Evolutionary conservation across 2,329 filamentous ascomycete species (phyloP), one percentile per base, ranked within the genome.

Genomic region (Scedosporium aurantiacum): DNA sequence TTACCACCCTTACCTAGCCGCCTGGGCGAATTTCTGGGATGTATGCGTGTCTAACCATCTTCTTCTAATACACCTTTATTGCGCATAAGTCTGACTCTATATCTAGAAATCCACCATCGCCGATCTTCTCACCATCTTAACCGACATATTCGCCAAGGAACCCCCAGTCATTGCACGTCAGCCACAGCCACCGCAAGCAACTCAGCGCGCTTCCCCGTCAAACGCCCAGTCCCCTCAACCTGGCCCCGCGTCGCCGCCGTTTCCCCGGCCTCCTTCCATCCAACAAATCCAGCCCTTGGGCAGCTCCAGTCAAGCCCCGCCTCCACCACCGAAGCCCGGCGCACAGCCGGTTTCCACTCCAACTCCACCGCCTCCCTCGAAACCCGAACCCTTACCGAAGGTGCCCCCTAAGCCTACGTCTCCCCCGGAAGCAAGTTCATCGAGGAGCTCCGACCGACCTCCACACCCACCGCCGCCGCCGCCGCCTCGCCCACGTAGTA

Each of bases 1-100:
- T 65, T 99, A 97, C 72, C 94, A 99, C 72, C 94, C 94, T 43
- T 99, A 97, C 72, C 78, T 99, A 56, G 90, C 91, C 37, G 87
- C 91, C 64, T 99, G 94, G 94, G 78, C 82, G 37, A 86, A 90
- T 66, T 93, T 89, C 67, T 94, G 90, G 89, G 90, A 96, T 83
- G 90, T 95, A 73, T 77, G 89, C 84, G 23, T 60, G 67, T 21
- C 67, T 59, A 37, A 6, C n/a, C 14, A 18, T 32, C 40, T 16
- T 18, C 3, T 8, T 21, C 37, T 23, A 8, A 2, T 6, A 2
- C 1, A 14, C 5, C n/a, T 12, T 23, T 7, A 25, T 3, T 16
- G 27, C 12, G 5, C n/a, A 7, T 27, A 6, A 41, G 63, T 25
- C 67, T 71, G 62, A 72, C 37, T 59, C 6, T 8, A 5, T n/a